Evolutionary conservation across 129 eudicot species (phyloP), one percentile per base, ranked within the genome.

Genomic region (Artemisia annua): DNA sequence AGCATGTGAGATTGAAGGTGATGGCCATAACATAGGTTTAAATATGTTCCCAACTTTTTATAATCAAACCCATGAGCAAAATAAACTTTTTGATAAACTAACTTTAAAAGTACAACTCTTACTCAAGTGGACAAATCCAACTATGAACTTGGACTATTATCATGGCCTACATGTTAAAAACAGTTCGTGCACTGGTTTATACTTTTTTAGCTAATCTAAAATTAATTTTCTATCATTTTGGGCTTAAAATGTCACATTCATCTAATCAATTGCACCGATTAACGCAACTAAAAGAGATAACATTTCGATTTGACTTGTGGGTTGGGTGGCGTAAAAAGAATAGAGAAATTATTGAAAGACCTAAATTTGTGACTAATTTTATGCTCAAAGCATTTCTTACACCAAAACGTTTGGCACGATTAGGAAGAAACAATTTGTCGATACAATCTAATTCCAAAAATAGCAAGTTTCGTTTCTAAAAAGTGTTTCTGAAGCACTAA

Each of bases 91-190:
- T 71, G 1, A 56, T 54, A 56, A 78, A 72, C 54, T 46, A 64
- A 78, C 78, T 71, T 78, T 78, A 63, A 55, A 78, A 71, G 82
- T 78, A 78, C 73, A 71, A 56, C 53, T 63, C 24, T 22, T 19
- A 70, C 82, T 78, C 67, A 63, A 70, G 71, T 78, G 58, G 63
- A 51, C 65, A 70, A 61, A 63, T 52, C 71, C 66, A 43, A 78
- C 72, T 24, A 52, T 14, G 64, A 26, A 28, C 15, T 32, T 20
- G 59, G 11, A 22, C 53, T 30, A n/a, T n/a, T n/a, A n/a, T n/a
- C n/a, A n/a, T n/a, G n/a, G n/a, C n/a, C n/a, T n/a, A n/a, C n/a
- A n/a, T n/a, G n/a, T n/a, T n/a, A n/a, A n/a, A n/a, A n/a, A n/a
- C n/a, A n/a, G n/a, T n/a, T n/a, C n/a, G n/a, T n/a, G n/a, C n/a